Base-by-base conservation (phyloP, 305 asterid genomes). In the Ruellia speciosa region DNA sequence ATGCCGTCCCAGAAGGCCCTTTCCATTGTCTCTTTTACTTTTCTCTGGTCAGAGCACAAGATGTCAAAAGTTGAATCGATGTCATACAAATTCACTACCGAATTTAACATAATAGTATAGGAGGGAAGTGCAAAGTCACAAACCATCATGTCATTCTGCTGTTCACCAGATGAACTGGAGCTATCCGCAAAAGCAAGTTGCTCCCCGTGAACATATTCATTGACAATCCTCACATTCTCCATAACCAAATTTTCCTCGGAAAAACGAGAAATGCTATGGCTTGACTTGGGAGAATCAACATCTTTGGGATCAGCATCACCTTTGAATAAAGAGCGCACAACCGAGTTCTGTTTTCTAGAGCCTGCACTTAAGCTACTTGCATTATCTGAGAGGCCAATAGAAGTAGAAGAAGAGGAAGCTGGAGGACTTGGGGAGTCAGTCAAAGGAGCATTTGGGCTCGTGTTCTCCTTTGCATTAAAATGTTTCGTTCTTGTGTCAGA, bases 1-100 rank as follows among this genome's bases (percentile, higher is more conserved):
- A 93, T 66, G 63, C 84, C 85, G 72, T 93, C 97, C 99, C 99
- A 93, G 70, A 88, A 88, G 58, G 96, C 99, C 56, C 77, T 86
- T 81, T 80, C 85, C 96, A 93, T 82, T 2, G 85, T 71, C 65
- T 79, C 83, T 72, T 68, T 82, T 18, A 93, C 67, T 67, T 74
- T 81, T 64, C 65, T 80, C 99, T 86, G 81, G 66, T 71, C 18
- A 47, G 2, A 15, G 18, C 52, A 70, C 52, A 31, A 49, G 15
- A 48, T 48, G 20, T 54, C 51, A 10, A 45, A 56, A 28, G 53
- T 14, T 8, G 11, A 20, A 16, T 54, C 34, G 14, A 5, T 49
- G 31, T 24, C 31, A 1, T 56, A 54, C 60, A 41, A 54, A 37
- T 15, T 14, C 9, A 9, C 63, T 12, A 34, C 11, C 57, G n/a